These are phyloP conservation scores for Penicillium ochrochloron DNA, from an alignment of 495 filamentous ascomycete species.

Conservation along the genomic window DNA sequence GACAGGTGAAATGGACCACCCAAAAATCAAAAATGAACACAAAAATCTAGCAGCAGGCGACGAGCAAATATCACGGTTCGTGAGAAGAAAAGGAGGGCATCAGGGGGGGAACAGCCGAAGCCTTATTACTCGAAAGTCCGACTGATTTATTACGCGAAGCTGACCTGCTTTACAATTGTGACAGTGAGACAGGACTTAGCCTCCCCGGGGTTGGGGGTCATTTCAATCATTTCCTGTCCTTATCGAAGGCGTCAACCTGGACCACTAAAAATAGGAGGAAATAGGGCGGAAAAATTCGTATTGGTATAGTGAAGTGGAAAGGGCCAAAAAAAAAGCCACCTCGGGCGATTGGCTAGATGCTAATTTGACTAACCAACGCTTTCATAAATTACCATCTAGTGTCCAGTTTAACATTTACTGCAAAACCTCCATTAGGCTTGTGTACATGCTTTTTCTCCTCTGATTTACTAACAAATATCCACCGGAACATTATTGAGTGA, in stretches of 20 bases:
- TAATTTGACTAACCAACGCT: not conserved
- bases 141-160: not conserved
- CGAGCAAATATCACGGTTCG: not conserved
- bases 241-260: too few relatives aligned
- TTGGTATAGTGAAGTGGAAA: not conserved
- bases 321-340: not conserved
- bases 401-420: too few relatives aligned
- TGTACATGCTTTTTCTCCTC: too few relatives aligned
- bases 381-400: not conserved
- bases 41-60: not conserved
- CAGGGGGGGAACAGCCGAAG: not conserved
- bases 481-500: too few relatives aligned
- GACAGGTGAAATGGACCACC: not conserved
- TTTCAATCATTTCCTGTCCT: not conserved
- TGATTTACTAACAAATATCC: too few relatives aligned
- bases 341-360: not conserved
- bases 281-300: not conserved
- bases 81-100: not conserved
- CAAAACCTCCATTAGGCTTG: too few relatives aligned
- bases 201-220: not conserved
- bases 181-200: not conserved
- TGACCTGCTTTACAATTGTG: not conserved
- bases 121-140: not conserved
- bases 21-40: not conserved
- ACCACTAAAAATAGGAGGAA: not conserved